Percentiles rank a stretch among this genome's conserved stretches.
Conservation (phyloP, 108 stramenopile species). For the Skeletonema costatum region DNA sequence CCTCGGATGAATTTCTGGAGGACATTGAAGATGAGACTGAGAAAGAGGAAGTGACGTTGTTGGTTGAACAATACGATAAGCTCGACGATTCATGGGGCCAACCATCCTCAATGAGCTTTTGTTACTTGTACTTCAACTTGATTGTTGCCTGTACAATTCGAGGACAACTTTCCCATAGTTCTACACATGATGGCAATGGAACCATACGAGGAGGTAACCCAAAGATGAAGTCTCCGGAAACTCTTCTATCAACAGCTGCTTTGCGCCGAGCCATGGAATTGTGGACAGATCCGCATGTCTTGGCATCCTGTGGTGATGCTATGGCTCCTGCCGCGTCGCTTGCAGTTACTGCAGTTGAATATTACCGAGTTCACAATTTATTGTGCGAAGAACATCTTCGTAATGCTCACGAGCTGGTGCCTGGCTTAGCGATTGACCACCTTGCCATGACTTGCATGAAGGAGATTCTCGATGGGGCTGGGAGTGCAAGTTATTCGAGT, state of each 20-base stretch:
- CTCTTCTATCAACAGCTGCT: slow-evolving; percentile 12
- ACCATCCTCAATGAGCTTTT: slow-evolving; percentile 13
- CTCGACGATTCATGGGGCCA: slow-evolving; percentile 4
- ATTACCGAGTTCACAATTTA: neutral
- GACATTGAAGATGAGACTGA: neutral
- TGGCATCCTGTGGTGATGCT: slow-evolving; percentile 23
- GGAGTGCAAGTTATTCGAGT: slow-evolving; percentile 7
- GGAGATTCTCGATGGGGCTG: slow-evolving; percentile 6
- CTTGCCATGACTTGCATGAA: neutral
- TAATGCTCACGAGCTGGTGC: slow-evolving; percentile 12
- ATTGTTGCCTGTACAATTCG: slow-evolving; percentile 1
- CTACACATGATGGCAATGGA: slow-evolving; percentile 5
- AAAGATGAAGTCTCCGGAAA: neutral
- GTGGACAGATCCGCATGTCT: slow-evolving; percentile 7
- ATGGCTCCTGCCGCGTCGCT: slow-evolving; percentile 24
- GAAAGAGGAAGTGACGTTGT: neutral
- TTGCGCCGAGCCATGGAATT: slow-evolving; percentile 9
- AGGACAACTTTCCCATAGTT: neutral
- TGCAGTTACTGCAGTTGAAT: neutral
- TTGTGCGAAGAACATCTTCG: neutral
- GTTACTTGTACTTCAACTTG: slow-evolving; percentile 25
- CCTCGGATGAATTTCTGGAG: slow-evolving; percentile 5
- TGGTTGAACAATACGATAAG: slow-evolving; percentile 3
- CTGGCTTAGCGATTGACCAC: slow-evolving; percentile 1
- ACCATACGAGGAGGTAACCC: slow-evolving; percentile 6